Conservation (phyloP, 2,329 filamentous ascomycete genomes). For the Epichloe gansuensis region DNA sequence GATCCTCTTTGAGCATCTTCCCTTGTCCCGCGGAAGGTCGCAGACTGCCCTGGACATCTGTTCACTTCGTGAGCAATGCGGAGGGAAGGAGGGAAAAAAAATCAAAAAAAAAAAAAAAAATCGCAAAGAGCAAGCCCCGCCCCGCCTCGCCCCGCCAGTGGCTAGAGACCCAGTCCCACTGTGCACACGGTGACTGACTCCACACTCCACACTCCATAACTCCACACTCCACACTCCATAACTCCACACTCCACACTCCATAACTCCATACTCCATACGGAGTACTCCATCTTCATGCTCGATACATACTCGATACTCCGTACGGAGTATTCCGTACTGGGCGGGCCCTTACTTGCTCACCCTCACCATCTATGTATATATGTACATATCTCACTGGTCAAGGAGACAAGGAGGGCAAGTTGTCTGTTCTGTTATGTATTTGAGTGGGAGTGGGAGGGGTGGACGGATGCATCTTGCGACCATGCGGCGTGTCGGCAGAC, state of each 20-base stretch:
- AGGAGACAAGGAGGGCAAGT: too few species aligned
- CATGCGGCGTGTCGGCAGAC: constrained; percentile 5
- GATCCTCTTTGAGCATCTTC: background rate
- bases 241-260: too few species aligned
- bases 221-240: too few species aligned
- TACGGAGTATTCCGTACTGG: too few species aligned
- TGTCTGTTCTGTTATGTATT: background rate
- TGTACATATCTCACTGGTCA: too few species aligned
- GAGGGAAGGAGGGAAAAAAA: background rate
- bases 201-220: too few species aligned
- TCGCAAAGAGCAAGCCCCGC: background rate
- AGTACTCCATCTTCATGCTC: too few species aligned
- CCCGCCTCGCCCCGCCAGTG: background rate
- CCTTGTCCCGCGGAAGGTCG: background rate
- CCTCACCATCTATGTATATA: too few species aligned
- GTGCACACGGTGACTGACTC: background rate
- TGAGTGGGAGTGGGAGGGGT: background rate
- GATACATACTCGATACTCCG: too few species aligned
- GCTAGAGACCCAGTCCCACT: constrained; percentile 1
- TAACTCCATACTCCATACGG: too few species aligned
- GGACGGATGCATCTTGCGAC: constrained; percentile 1
- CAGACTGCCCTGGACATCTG: background rate
- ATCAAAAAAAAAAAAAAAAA: constrained; percentile 4
- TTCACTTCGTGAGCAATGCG: background rate
- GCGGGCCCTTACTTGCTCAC: too few species aligned